Conservation (phyloP, 2,329 filamentous ascomycete species). For the Annulohypoxylon truncatum region DNA sequence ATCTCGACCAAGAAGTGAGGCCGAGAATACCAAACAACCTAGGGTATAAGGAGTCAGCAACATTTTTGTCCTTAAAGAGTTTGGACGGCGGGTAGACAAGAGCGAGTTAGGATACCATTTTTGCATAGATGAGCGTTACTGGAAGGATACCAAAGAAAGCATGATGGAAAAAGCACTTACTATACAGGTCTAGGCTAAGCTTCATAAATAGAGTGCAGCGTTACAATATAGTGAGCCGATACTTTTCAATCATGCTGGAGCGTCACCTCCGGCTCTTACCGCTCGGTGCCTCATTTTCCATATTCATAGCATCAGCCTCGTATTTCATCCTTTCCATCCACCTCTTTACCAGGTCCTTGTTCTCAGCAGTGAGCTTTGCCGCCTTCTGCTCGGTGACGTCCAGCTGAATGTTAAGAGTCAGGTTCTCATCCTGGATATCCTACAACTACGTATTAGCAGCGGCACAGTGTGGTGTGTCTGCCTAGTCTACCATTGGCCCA, state of each 20-base stretch:
- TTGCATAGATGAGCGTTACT: constrained; percentile 36
- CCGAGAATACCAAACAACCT: constrained; percentile 3
- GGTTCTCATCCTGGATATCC: constrained; percentile 93
- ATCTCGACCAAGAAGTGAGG: constrained; percentile 80
- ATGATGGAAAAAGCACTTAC: constrained; percentile 40
- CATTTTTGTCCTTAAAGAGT: constrained; percentile 24
- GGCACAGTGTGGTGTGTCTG: background rate
- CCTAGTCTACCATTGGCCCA: constrained; percentile 26
- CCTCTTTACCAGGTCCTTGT: constrained; percentile 86
- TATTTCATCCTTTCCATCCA: constrained; percentile 91
- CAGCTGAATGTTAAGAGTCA: constrained; percentile 86
- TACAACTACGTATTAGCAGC: constrained; percentile 47
- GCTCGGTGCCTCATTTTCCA: constrained; percentile 62
- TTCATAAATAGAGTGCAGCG: constrained; percentile 42
- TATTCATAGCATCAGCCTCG: constrained; percentile 90
- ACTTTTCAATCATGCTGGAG: background rate
- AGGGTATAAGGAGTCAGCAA: constrained; percentile 28
- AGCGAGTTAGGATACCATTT: constrained; percentile 39
- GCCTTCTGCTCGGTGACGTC: constrained; percentile 84
- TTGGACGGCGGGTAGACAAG: constrained; percentile 22
- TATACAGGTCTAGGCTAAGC: constrained; percentile 39
- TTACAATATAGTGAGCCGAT: constrained; percentile 35
- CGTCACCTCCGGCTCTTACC: constrained; percentile 44
- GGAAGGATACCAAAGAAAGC: constrained; percentile 38
- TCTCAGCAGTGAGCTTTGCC: constrained; percentile 80